Conservation (phyloP, 1,139 yeast species). For the Trichomonascaceae sp. region DNA sequence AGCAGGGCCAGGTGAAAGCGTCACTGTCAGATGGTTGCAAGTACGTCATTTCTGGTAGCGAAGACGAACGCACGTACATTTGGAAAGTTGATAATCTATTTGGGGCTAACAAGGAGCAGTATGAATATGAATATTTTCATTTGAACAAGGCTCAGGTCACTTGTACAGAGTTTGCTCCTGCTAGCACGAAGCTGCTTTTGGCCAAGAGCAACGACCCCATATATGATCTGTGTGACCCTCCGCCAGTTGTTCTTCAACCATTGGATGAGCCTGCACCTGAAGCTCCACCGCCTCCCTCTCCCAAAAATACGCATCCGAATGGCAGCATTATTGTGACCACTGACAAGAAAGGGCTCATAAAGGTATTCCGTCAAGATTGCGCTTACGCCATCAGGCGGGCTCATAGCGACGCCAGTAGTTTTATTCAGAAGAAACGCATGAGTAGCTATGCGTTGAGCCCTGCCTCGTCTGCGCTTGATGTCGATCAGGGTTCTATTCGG, state of each 20-base stretch:
- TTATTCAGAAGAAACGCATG: conserved; percentile 18
- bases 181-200: conserved; percentile 56
- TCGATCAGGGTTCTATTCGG: neutral
- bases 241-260: conserved; percentile 22
- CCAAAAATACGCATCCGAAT: conserved; percentile 22
- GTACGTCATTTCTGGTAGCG: conserved; percentile 41
- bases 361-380: conserved; percentile 76
- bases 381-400: conserved; percentile 36
- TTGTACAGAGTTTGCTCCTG: conserved; percentile 74
- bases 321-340: conserved; percentile 62
- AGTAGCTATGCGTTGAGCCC: conserved; percentile 22
- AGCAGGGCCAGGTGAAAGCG: conserved; percentile 67
- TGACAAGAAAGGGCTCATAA: conserved; percentile 64
- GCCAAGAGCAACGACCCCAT: conserved; percentile 74
- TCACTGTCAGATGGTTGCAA: conserved; percentile 49
- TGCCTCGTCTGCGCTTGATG: neutral
- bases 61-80: conserved; percentile 48
- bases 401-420: conserved; percentile 16
- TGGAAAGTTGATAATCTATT: conserved; percentile 40
- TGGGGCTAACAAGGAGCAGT: conserved; percentile 19
- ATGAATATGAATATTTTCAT: conserved; percentile 56
- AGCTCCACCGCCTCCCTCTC: conserved; percentile 1
- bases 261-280: neutral
- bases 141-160: conserved; percentile 73
- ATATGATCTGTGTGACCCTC: conserved; percentile 50